These are phyloP conservation scores for Beta macrorhiza DNA, from an alignment of 179 eudicot genomes.

Conservation along the genomic window DNA sequence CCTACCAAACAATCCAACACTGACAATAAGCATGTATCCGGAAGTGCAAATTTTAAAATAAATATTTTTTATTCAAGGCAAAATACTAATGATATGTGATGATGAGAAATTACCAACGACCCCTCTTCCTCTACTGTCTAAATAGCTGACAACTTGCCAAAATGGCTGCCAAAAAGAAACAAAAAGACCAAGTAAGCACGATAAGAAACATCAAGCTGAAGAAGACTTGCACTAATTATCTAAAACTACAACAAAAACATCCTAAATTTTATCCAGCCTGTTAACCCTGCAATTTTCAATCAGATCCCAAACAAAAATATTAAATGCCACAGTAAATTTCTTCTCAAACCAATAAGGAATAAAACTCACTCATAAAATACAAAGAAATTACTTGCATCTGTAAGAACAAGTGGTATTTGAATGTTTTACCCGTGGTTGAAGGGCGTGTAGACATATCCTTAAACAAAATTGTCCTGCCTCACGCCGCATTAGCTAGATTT, in stretches of 20 bases:
- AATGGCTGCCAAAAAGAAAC: constrained; percentile 67
- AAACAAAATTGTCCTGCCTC: neutral
- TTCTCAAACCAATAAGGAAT: neutral
- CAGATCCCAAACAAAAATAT: neutral
- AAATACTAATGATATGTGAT: neutral
- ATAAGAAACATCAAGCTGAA: constrained; percentile 4
- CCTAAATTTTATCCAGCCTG: neutral
- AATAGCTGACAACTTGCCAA: constrained; percentile 69
- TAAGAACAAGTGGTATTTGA: neutral
- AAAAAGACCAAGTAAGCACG: neutral
- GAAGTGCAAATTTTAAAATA: neutral
- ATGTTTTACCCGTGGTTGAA: neutral
- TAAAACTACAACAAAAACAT: constrained; percentile 7
- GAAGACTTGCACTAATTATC: neutral
- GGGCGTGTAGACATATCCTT: neutral
- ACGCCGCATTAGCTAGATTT: neutral
- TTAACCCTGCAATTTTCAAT: neutral
- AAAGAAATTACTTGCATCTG: neutral
- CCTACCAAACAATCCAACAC: constrained; percentile 39
- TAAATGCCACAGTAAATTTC: neutral
- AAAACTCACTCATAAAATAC: neutral
- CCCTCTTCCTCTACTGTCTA: constrained; percentile 73
- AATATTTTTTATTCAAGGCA: no score
- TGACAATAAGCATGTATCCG: neutral
- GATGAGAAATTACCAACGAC: constrained; percentile 65